Percentiles rank a stretch among this genome's conserved stretches.
phyloP scores from a whole-genome alignment of 2,329 filamentous ascomycete genomes.

The Dendrostoma leiphaemia region DNA sequence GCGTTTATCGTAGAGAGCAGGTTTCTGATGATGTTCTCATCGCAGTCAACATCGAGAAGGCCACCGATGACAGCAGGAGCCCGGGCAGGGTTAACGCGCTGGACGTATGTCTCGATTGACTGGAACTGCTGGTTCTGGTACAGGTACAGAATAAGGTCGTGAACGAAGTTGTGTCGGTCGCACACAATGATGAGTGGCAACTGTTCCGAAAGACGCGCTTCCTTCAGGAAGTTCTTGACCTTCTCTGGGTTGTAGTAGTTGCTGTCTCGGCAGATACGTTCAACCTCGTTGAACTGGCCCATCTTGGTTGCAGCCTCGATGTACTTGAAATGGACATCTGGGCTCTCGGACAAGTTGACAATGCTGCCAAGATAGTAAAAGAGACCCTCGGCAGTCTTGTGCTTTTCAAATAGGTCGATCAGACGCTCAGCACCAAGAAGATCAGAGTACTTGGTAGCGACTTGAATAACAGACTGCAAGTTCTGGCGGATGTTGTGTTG shows the following conservation, averaged over 20 bases:
- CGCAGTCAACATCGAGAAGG: conserved; percentile 93
- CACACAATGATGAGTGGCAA: conserved; percentile 97
- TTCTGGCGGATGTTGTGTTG: conserved; percentile 97
- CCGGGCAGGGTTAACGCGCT: conserved; percentile 88
- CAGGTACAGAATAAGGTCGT: conserved; percentile 91
- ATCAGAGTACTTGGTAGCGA: conserved; percentile 97
- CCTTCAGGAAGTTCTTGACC: conserved; percentile 99
- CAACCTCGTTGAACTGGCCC: conserved; percentile 91
- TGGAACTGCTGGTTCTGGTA: conserved; percentile 99
- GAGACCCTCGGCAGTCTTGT: conserved; percentile 92
- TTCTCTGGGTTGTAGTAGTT: conserved; percentile 88
- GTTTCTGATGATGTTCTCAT: conserved; percentile 93
- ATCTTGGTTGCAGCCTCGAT: conserved; percentile 95
- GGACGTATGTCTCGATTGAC: conserved; percentile 97
- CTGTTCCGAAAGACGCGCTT: conserved; percentile 88
- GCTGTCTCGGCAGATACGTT: conserved; percentile 95
- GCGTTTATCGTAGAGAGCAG: conserved; percentile 83
- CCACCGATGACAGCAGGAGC: conserved; percentile 93
- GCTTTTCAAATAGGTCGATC: conserved; percentile 95
- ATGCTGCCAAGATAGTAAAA: conserved; percentile 99
- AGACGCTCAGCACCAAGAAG: conserved; percentile 82
- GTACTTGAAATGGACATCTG: conserved; percentile 98
- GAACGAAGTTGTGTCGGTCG: conserved; percentile 98
- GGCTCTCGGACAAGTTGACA: conserved; percentile 92
- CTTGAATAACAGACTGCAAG: conserved; percentile 87